Conservation (phyloP, 164 flowering plant genomes). For the Platanus orientalis region DNA sequence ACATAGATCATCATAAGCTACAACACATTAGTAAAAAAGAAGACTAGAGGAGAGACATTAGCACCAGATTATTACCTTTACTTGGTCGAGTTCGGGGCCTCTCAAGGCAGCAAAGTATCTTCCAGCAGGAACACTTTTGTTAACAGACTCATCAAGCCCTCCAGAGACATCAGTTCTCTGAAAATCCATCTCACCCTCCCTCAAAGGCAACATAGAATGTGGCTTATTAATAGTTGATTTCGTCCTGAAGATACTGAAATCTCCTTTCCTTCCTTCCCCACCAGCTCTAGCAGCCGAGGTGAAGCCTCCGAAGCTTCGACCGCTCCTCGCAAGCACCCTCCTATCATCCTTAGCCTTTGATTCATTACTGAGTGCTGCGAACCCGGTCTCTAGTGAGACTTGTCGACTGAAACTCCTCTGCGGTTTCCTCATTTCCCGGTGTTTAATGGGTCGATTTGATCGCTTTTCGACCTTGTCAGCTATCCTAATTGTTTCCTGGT, state of each 20-base stretch:
- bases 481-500: background rate
- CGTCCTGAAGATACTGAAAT: slow-evolving; percentile 78
- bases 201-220: slow-evolving; percentile 48
- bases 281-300: slow-evolving; percentile 26
- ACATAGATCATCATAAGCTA: background rate
- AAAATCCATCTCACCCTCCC: slow-evolving; percentile 35
- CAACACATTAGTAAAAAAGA: too few species aligned
- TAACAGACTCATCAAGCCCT: slow-evolving; percentile 38
- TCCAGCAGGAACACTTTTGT: slow-evolving; percentile 80
- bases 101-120: slow-evolving; percentile 93
- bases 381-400: slow-evolving; percentile 89
- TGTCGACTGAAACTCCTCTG: slow-evolving; percentile 56
- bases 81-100: slow-evolving; percentile 94
- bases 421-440: slow-evolving; percentile 30
- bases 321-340: slow-evolving; percentile 56
- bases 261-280: slow-evolving; percentile 54
- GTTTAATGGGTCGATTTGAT: slow-evolving; percentile 21
- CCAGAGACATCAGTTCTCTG: slow-evolving; percentile 24
- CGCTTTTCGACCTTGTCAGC: slow-evolving; percentile 12
- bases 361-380: slow-evolving; percentile 56
- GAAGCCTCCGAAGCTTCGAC: slow-evolving; percentile 69
- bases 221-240: slow-evolving; percentile 66
- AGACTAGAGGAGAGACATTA: too few species aligned
- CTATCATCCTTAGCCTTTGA: slow-evolving; percentile 38
- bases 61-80: slow-evolving; percentile 50